Base-by-base conservation (phyloP, 2,329 filamentous ascomycete genomes). In the Ceratocystis cubensis region DNA sequence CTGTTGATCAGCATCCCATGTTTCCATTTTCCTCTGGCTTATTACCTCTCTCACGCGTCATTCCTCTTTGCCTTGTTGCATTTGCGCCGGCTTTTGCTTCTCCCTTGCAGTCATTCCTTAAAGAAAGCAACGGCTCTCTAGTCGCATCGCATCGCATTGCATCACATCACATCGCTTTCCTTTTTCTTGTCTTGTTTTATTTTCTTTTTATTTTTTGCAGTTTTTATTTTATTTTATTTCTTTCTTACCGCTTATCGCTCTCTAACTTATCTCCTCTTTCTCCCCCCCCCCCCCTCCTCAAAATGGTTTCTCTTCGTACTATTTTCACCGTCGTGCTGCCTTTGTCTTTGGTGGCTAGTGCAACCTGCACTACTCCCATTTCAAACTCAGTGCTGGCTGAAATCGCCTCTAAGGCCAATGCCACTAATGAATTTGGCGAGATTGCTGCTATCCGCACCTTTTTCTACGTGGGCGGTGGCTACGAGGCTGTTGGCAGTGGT, bases 401-500 rank as follows among this genome's bases (percentile, higher is more conserved):
- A 7, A 61, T 65, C 37, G 66, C 66, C 5, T 45, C 63, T 13
- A 63, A 48, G 22, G 57, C 62, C 25, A 65, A 67, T 20, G 56
- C 66, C 13, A 65, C 53, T n/a, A 17, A 59, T n/a, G 44, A 68
- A 46, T 71, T 63, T 61, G 69, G 66, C 41, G 70, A 72, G 56
- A 61, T 65, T 7, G 68, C 72, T 7, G 66, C 69, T 20, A 70
- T 71, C 53, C 73, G 73, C 50, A 70, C 69, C 45, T 73, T 70
- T 67, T 76, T 77, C 70, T 77, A 76, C 66, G 71, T 74, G 5
- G 76, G 76, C 41, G 76, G 76, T 4, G 67, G 70, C 2, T 78
- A 77, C 69, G 73, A 71, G 41, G 56, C 70, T 33, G 70, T 75
- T 61, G 71, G 69, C 13, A 65, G 70, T 1, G 72, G 70, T 3